Conservation (phyloP, 2,329 filamentous ascomycete genomes). For the Aspergillus piperis region DNA sequence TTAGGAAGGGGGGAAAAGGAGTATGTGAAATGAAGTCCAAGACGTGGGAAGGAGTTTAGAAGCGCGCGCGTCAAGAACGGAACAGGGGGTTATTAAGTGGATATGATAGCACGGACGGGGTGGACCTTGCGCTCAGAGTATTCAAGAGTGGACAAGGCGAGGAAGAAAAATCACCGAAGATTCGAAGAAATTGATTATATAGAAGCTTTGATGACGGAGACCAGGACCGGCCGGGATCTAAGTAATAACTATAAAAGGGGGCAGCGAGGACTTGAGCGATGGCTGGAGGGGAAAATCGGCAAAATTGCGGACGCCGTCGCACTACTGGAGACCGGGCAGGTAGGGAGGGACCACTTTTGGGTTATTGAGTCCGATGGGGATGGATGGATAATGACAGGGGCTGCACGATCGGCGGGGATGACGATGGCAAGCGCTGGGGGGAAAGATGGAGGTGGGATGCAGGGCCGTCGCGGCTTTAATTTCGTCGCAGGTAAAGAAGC, state of each 20-base stretch:
- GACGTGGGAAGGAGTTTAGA: slow-evolving; percentile 6
- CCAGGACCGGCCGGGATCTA: slow-evolving; percentile 34
- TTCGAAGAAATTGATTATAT: slow-evolving; percentile 11
- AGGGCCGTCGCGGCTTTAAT: slow-evolving; percentile 6
- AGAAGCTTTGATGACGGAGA: slow-evolving; percentile 20
- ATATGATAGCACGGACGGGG: slow-evolving; percentile 11
- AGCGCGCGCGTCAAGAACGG: slow-evolving; percentile 10
- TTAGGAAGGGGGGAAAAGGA: slow-evolving; percentile 9
- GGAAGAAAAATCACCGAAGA: slow-evolving; percentile 10
- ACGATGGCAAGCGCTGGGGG: slow-evolving; percentile 13
- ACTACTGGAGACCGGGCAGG: slow-evolving; percentile 13
- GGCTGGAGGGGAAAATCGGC: slow-evolving; percentile 7
- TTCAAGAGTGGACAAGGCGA: neutral
- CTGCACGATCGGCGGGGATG: slow-evolving; percentile 20
- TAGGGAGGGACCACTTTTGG: slow-evolving; percentile 18
- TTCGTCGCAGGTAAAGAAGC: neutral
- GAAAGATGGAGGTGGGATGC: slow-evolving; percentile 4
- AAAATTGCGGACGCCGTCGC: slow-evolving; percentile 11
- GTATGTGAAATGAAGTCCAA: slow-evolving; percentile 10
- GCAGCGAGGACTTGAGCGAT: neutral
- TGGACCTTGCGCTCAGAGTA: slow-evolving; percentile 6
- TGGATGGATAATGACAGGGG: slow-evolving; percentile 20
- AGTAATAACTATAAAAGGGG: neutral
- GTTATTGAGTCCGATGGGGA: slow-evolving; percentile 13
- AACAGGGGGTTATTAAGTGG: slow-evolving; percentile 11